A percentile compares a stretch with the other conserved stretches of the same genome.
Conservation (phyloP, 257 asterid species). For the Nicotiana otophora region DNA sequence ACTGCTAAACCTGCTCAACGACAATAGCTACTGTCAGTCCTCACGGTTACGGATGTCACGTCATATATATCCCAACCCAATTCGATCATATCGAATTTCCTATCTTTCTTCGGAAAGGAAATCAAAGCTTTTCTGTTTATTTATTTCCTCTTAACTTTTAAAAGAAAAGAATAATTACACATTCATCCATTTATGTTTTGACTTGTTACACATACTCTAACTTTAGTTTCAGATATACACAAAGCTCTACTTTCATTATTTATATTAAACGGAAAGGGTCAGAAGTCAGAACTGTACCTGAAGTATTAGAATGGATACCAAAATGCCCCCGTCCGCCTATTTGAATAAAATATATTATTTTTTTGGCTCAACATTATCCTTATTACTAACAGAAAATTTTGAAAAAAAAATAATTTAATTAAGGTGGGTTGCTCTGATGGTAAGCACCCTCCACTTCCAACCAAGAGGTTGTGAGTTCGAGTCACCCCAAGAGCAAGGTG, state of each 20-base stretch:
- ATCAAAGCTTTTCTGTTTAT: not conserved
- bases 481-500: too few relatives aligned
- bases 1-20: not conserved
- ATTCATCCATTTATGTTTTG: not conserved
- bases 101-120: not conserved
- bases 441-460: too few relatives aligned
- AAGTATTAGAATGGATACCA: too few relatives aligned
- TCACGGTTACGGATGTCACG: not conserved
- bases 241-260: not conserved
- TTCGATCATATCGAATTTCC: not conserved
- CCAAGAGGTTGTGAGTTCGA: too few relatives aligned
- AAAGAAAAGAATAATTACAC: not conserved
- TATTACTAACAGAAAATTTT: too few relatives aligned
- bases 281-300: too few relatives aligned
- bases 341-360: too few relatives aligned
- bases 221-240: not conserved
- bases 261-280: too few relatives aligned
- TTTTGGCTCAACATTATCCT: too few relatives aligned
- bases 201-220: not conserved
- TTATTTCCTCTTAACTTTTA: not conserved
- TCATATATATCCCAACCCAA: not conserved
- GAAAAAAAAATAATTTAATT: too few relatives aligned
- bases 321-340: too few relatives aligned
- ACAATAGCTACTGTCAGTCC: not conserved
- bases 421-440: too few relatives aligned